phyloP scores from a whole-genome alignment of 495 filamentous ascomycete genomes.

The Aspergillus saccharolyticus region DNA sequence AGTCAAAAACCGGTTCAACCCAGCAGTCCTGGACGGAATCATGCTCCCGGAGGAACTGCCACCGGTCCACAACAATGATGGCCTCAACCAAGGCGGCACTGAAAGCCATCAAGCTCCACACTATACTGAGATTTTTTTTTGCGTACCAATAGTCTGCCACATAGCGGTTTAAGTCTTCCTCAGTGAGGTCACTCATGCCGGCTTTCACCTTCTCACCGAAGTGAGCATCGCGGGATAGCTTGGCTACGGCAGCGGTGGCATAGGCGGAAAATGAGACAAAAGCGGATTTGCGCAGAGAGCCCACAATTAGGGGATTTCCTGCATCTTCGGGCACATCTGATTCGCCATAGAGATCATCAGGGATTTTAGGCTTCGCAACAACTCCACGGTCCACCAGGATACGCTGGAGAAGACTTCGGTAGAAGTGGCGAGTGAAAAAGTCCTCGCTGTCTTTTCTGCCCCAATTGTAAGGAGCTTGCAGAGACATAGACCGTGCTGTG shows the following conservation, averaged over 20 bases:
- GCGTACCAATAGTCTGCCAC: constrained; percentile 55
- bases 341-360: constrained; percentile 31
- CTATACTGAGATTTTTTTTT: constrained; percentile 76
- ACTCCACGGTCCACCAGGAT: constrained; percentile 81
- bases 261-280: constrained; percentile 75
- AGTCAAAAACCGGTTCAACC: constrained; percentile 93
- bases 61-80: constrained; percentile 85
- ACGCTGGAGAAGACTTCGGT: constrained; percentile 82
- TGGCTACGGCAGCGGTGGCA: constrained; percentile 70
- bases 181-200: constrained; percentile 58
- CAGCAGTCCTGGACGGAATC: constrained; percentile 62
- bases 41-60: constrained; percentile 82
- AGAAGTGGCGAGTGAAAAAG: constrained; percentile 94
- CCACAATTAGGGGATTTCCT: constrained; percentile 73
- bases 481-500: constrained; percentile 93
- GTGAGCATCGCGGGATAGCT: constrained; percentile 57
- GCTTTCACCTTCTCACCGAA: constrained; percentile 52
- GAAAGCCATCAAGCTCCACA: constrained; percentile 95
- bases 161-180: constrained; percentile 69
- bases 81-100: constrained; percentile 84
- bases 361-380: constrained; percentile 50
- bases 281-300: constrained; percentile 72
- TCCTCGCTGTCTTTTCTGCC: constrained; percentile 67
- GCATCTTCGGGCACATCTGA: constrained; percentile 29
- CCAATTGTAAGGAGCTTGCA: constrained; percentile 94